Evolutionary conservation across 139 green algal genomes (phyloP).

Genomic region (Volvox reticuliferus): DNA sequence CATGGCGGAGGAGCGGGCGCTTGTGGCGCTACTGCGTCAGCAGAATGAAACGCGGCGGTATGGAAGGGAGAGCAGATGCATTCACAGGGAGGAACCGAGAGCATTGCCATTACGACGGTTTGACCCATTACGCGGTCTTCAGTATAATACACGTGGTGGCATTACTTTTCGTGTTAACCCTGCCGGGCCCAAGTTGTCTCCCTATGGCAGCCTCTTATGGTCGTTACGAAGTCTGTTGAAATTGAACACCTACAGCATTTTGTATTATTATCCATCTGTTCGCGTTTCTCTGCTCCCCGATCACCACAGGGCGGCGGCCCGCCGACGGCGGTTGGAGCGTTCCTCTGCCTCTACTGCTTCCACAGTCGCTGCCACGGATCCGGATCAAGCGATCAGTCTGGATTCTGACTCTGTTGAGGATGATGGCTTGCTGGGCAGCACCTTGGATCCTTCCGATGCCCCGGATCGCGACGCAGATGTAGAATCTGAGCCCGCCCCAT

Average conservation of each 20-base stretch:
- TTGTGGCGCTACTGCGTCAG: constrained; percentile 28
- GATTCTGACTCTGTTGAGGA: constrained; percentile 10
- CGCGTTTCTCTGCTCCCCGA: background rate
- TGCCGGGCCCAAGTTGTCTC: too few relatives aligned
- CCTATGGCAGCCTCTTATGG: too few relatives aligned
- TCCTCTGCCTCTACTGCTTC: background rate
- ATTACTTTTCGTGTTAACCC: too few relatives aligned
- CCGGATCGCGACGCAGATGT: background rate
- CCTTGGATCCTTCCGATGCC: background rate
- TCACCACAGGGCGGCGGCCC: constrained; percentile 1
- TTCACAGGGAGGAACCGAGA: too few relatives aligned
- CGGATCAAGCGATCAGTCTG: background rate
- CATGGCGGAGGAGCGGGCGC: constrained; percentile 10
- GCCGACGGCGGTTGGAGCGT: background rate
- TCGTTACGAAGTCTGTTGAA: too few relatives aligned
- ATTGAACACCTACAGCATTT: too few relatives aligned
- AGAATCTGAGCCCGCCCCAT: background rate
- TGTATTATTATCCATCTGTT: too few relatives aligned
- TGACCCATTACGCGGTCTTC: too few relatives aligned
- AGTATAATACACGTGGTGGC: too few relatives aligned
- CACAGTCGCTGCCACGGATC: background rate
- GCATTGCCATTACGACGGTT: too few relatives aligned
- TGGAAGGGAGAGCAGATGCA: constrained; percentile 45
- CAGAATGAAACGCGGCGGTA: constrained; percentile 41
- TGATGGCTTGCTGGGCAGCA: background rate